Percentiles rank a stretch among this genome's conserved stretches.
Evolutionary conservation across 1,284 basidiomycete species (phyloP).

Genomic region (Ganoderma sinense): DNA sequence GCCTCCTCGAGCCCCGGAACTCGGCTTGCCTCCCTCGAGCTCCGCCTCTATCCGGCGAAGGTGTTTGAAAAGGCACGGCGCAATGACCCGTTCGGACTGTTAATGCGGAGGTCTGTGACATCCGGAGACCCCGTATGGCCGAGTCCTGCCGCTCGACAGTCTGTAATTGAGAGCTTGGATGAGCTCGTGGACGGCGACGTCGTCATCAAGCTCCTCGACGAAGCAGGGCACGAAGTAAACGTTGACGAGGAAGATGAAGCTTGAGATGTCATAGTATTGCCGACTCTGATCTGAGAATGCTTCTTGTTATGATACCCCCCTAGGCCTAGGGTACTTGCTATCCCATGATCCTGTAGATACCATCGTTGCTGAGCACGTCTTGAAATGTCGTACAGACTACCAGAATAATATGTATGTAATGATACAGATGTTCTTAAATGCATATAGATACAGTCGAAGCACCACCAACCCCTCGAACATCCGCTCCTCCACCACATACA

Average conservation of each 20-base stretch:
- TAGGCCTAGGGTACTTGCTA: not conserved
- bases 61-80: not conserved
- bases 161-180: not conserved
- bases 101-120: too few species aligned
- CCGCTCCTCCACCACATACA: too few species aligned
- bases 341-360: not conserved
- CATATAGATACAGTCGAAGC: slow-evolving; percentile 2
- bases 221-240: not conserved
- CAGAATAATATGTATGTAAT: not conserved
- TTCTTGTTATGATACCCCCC: not conserved
- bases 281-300: too few species aligned
- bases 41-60: not conserved
- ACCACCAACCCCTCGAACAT: too few species aligned
- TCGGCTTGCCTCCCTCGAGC: not conserved
- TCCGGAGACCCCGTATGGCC: not conserved
- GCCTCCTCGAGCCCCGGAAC: not conserved
- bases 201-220: not conserved
- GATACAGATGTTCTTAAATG: not conserved
- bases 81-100: too few species aligned
- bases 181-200: not conserved
- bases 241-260: not conserved
- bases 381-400: not conserved
- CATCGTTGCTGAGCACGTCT: not conserved
- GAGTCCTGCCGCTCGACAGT: not conserved
- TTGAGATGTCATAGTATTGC: not conserved